These are phyloP conservation scores for Nicotiana tabacum DNA, from an alignment of 257 asterid species.

Conservation along the genomic window DNA sequence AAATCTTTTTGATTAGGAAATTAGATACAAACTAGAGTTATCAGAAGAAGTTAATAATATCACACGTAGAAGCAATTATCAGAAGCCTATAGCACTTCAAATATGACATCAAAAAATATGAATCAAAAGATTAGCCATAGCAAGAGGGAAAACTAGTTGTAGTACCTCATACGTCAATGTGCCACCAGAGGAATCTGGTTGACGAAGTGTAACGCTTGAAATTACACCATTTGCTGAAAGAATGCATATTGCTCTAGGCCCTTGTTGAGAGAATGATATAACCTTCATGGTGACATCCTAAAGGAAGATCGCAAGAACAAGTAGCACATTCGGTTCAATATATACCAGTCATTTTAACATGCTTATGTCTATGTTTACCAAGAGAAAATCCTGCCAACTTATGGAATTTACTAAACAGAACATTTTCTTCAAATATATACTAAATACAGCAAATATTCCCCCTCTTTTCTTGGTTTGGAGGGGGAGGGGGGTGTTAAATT, in stretches of 20 bases:
- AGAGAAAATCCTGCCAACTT: background rate
- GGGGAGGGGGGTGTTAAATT: background rate
- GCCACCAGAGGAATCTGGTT: slow-evolving; percentile 87
- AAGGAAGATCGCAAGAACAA: slow-evolving; percentile 3
- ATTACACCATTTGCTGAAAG: slow-evolving; percentile 77
- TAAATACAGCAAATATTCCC: background rate
- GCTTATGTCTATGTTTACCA: background rate
- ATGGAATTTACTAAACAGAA: background rate
- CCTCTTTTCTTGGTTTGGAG: background rate
- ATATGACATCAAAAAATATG: background rate
- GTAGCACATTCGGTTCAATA: background rate
- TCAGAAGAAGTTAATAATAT: background rate
- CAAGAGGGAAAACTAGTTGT: background rate
- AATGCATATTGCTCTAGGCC: slow-evolving; percentile 80
- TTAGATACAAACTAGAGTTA: background rate
- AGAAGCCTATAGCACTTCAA: background rate
- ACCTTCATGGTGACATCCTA: slow-evolving; percentile 83
- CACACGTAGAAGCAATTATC: background rate
- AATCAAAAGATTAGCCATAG: background rate
- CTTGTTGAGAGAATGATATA: slow-evolving; percentile 81
- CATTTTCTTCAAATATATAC: background rate
- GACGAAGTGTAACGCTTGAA: slow-evolving; percentile 80
- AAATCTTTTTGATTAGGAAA: background rate
- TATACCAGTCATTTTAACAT: background rate
- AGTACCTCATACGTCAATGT: slow-evolving; percentile 80